Conservation (phyloP, 148 eudicot species). For the Oxyria digyna region DNA sequence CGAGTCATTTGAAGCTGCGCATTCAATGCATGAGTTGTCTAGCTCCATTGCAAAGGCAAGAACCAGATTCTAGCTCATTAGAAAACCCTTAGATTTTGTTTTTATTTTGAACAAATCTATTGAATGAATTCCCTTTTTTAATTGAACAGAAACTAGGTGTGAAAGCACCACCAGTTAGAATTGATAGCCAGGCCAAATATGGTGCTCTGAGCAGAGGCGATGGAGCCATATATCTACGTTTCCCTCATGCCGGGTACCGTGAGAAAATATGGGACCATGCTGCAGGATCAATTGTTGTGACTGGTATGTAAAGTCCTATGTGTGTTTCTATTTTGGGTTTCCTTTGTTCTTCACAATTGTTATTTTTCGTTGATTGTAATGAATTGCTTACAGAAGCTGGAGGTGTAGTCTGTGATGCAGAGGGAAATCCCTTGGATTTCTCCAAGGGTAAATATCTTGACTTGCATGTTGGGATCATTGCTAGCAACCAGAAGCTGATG, state of each 20-base stretch:
- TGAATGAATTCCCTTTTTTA: neutral
- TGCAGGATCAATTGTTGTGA: slow-evolving; percentile 82
- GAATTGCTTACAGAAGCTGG: slow-evolving; percentile 82
- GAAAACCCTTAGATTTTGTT: neutral
- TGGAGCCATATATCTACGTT: slow-evolving; percentile 91
- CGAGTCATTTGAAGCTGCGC: slow-evolving; percentile 93
- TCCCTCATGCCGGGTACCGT: slow-evolving; percentile 85
- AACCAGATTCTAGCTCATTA: neutral
- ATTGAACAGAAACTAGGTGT: slow-evolving; percentile 79
- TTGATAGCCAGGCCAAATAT: slow-evolving; percentile 97
- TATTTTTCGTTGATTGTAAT: neutral
- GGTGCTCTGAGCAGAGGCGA: slow-evolving; percentile 97
- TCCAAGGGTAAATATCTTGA: slow-evolving; percentile 84
- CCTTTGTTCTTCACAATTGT: neutral
- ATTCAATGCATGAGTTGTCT: slow-evolving; percentile 67
- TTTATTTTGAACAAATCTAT: neutral
- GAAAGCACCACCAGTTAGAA: slow-evolving; percentile 94
- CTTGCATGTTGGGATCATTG: slow-evolving; percentile 75
- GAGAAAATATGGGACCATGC: slow-evolving; percentile 99
- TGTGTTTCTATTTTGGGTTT: neutral
- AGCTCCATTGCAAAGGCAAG: slow-evolving; percentile 72
- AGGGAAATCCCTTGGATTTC: slow-evolving; percentile 86
- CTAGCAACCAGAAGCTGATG: slow-evolving; percentile 77
- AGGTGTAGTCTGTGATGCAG: slow-evolving; percentile 77
- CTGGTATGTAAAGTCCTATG: slow-evolving; percentile 32